Evolutionary conservation across 805 yeast species (phyloP), one percentile per base, ranked within the genome.

Genomic region (Starmerella potacharoeniae): DNA sequence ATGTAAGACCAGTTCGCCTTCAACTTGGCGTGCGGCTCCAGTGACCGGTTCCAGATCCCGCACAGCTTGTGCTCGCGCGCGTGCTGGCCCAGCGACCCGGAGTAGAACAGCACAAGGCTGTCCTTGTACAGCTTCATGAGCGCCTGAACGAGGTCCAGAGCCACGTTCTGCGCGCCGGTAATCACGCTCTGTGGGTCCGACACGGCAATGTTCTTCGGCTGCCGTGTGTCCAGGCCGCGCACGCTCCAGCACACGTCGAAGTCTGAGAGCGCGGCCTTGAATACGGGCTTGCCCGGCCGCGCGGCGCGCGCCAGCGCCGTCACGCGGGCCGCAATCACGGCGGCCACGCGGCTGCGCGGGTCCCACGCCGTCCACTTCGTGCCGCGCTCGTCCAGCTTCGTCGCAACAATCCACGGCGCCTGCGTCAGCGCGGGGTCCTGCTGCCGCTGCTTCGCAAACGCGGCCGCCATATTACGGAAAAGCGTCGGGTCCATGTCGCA

Each of bases 351-450:
- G 3, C 73, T 65, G 13, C 64, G 62, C 28, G 80, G 81, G 29
- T 74, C 66, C 48, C 76, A 76, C 60, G 77, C 76, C 4, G 91
- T 80, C 91, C 96, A 93, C 56, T 87, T 67, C 48, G 81, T 80
- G 46, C 97, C 97, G 11, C 91, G 79, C n/a, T 82, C 80, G 65
- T 93, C 97, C 58, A 81, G 83, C 65, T 81, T 83, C 1, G 95
- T 79, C 1, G 84, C 95, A 58, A 91, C 80, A 63, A 88, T 88
- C 66, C 83, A 80, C 61, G 93, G 96, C 5, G 85, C 76, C 60
- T 79, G 83, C 54, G 84, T 68, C 28, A 93, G 87, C 40, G 82
- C 78, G 33, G 97, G 97, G 71, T 91, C 97, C 51, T 74, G 76
- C 56, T 79, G 77, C 57, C 97, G 77, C 52, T 86, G 73, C 57